Percentiles rank a stretch among this genome's conserved stretches.
Conservation (phyloP, 2,329 filamentous ascomycete genomes). For the Talaromyces sp. region DNA sequence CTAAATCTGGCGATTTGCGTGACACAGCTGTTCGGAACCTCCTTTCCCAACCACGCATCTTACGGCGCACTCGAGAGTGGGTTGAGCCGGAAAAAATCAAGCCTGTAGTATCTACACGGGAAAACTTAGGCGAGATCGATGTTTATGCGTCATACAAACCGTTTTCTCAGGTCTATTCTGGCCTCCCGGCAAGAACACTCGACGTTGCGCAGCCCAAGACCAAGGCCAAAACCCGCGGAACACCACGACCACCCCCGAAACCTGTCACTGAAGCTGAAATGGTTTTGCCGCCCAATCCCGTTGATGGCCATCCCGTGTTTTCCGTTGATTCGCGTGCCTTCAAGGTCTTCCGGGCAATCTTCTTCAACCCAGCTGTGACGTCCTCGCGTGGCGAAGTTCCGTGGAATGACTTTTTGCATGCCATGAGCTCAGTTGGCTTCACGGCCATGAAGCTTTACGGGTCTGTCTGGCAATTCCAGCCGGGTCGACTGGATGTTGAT, state of each 20-base stretch:
- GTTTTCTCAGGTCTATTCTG: no score
- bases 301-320: background rate
- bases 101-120: background rate
- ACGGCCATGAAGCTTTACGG: slow-evolving; percentile 54
- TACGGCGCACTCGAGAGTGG: background rate
- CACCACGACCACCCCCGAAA: background rate
- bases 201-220: background rate
- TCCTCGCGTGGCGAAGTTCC: slow-evolving; percentile 45
- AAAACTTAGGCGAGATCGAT: no score
- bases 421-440: slow-evolving; percentile 49
- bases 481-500: slow-evolving; percentile 36
- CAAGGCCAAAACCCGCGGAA: slow-evolving; percentile 1
- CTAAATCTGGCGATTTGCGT: no score
- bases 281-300: background rate
- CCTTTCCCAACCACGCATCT: background rate
- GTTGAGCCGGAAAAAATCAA: background rate
- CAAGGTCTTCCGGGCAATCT: slow-evolving; percentile 37
- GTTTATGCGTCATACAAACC: no score
- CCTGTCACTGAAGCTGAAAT: no score
- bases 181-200: no score
- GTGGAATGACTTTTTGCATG: slow-evolving; percentile 52
- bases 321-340: background rate
- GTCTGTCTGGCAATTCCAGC: slow-evolving; percentile 57
- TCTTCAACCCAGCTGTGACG: slow-evolving; percentile 29
- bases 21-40: no score